Percentiles rank a stretch among this genome's conserved stretches.
Evolutionary conservation across 2,329 filamentous ascomycete species (phyloP).

Genomic region (Neofusicoccum laricinum): DNA sequence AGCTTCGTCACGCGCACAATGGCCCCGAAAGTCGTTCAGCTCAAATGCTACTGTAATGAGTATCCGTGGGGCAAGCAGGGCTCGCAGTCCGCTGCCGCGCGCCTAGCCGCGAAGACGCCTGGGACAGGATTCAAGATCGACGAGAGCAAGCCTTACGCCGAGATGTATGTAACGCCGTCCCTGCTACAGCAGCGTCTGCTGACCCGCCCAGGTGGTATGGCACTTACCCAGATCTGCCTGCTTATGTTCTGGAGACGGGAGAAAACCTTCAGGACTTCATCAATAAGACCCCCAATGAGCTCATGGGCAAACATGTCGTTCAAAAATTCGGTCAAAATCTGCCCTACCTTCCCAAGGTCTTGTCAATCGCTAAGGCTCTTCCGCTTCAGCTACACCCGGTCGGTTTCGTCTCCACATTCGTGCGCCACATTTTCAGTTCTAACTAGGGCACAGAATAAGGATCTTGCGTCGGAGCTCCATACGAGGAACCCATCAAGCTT

Average conservation of each 20-base stretch:
- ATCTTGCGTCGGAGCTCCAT: constrained; percentile 63
- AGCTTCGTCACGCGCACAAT: constrained; percentile 32
- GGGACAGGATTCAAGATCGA: constrained; percentile 63
- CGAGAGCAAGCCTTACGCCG: constrained; percentile 61
- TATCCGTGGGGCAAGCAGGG: constrained; percentile 73
- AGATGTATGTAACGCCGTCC: constrained; percentile 42
- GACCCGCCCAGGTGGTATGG: constrained; percentile 59
- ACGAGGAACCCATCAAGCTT: constrained; percentile 62
- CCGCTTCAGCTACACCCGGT: constrained; percentile 70
- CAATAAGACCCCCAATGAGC: constrained; percentile 57
- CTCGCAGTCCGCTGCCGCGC: constrained; percentile 62
- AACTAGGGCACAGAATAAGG: constrained; percentile 50
- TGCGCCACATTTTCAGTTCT: constrained; percentile 14
- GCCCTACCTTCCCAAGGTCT: constrained; percentile 71
- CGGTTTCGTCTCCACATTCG: constrained; percentile 8
- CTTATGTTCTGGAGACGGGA: constrained; percentile 59
- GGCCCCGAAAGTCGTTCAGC: constrained; percentile 51
- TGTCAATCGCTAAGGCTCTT: constrained; percentile 72
- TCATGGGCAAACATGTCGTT: constrained; percentile 62
- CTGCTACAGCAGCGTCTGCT: background rate
- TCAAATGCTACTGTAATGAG: constrained; percentile 56
- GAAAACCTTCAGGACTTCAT: constrained; percentile 65
- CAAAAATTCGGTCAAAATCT: constrained; percentile 63
- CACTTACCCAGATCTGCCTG: constrained; percentile 65
- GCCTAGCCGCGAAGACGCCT: constrained; percentile 63